phyloP scores from a whole-genome alignment of 208 protist species.

The Leptomonas seymouri region DNA sequence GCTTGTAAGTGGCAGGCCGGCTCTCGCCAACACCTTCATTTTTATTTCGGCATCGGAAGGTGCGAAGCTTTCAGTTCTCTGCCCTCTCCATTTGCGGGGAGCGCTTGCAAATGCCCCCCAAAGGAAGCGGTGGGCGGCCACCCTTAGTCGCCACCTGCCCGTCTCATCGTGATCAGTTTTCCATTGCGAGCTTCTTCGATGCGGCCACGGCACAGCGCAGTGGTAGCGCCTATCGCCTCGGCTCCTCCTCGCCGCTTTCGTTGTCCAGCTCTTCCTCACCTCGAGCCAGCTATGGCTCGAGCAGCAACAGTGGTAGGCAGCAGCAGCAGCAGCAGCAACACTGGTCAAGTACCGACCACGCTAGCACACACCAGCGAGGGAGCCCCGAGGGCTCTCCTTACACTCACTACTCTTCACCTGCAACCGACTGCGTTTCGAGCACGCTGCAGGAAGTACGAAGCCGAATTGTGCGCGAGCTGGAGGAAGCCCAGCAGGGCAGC shows the following conservation, averaged over 20 bases:
- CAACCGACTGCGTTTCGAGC: conserved; percentile 23
- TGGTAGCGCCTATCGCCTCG: conserved; percentile 14
- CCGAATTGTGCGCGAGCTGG: conserved; percentile 61
- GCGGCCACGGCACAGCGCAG: conserved; percentile 32
- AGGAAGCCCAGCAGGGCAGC: conserved; percentile 30
- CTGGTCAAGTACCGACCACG: conserved; percentile 12
- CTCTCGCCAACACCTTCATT: not conserved
- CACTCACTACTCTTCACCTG: not conserved
- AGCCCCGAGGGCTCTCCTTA: not conserved
- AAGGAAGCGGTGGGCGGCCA: conserved; percentile 11
- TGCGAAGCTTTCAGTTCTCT: conserved; percentile 2
- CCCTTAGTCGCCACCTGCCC: conserved; percentile 3
- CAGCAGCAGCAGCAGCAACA: conserved; percentile 8
- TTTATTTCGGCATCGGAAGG: not conserved
- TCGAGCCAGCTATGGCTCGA: conserved; percentile 2
- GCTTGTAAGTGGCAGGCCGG: too few relatives aligned
- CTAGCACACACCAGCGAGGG: not conserved
- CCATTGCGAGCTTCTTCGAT: conserved; percentile 55
- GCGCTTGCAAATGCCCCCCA: conserved; percentile 5
- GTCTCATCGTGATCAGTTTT: conserved; percentile 30
- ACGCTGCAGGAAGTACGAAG: conserved; percentile 49
- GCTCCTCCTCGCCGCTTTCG: conserved; percentile 5
- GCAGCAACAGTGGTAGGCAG: not conserved
- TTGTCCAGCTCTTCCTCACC: not conserved
- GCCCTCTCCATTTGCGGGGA: not conserved